These are phyloP conservation scores for Dryas octopetala DNA, from an alignment of 306 rosid genomes.

Conservation along the genomic window DNA sequence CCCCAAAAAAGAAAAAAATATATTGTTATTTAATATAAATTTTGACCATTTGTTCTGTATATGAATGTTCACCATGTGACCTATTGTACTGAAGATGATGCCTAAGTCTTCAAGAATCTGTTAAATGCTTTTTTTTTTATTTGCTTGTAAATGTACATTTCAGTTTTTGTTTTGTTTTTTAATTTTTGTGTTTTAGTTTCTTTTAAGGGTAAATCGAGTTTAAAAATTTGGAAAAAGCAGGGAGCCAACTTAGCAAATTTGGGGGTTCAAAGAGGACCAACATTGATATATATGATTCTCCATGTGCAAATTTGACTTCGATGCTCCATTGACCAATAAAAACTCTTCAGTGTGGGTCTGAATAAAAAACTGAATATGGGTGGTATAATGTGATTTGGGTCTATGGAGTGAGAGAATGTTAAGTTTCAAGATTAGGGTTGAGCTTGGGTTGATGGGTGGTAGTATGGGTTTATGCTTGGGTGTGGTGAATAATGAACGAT, in stretches of 20 bases:
- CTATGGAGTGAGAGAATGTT: too few species aligned
- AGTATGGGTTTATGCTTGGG: too few species aligned
- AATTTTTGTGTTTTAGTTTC: not conserved
- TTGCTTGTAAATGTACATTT: not conserved
- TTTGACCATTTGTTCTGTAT: not conserved
- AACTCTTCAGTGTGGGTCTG: not conserved
- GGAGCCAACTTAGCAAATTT: not conserved
- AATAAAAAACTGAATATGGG: not conserved
- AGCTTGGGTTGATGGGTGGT: too few species aligned
- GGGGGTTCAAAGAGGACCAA: not conserved
- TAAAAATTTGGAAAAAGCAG: not conserved
- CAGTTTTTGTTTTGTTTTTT: too few species aligned
- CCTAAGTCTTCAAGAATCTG: not conserved
- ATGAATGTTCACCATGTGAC: slow-evolving; percentile 3
- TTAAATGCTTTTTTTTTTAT: not conserved
- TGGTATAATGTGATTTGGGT: not conserved
- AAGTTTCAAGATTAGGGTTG: too few species aligned
- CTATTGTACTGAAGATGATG: not conserved
- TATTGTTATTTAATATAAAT: not conserved
- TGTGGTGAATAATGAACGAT: too few species aligned
- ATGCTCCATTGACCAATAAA: not conserved
- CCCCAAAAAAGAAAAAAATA: not conserved
- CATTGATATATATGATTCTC: too few species aligned
- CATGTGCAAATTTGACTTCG: not conserved
- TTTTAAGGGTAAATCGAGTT: not conserved